Base-by-base conservation (phyloP, 768 basidiomycete genomes). In the Pisolithus orientalis region DNA sequence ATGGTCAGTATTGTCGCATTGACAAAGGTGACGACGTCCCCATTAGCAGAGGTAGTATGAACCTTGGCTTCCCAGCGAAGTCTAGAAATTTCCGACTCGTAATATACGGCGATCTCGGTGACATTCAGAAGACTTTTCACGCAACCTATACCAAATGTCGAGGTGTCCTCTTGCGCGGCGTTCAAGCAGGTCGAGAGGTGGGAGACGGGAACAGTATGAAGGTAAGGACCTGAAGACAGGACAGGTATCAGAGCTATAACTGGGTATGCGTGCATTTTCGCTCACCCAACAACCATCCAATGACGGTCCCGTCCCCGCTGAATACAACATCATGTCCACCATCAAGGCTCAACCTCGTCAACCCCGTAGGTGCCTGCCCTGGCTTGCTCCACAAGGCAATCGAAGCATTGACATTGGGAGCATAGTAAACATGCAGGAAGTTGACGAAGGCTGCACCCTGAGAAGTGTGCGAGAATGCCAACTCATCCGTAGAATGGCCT, bases 211-310 rank as follows among this genome's bases (percentile, higher is more conserved):
- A 87, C 56, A 0, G 76, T 80, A 56, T 87, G 87, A 21, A 86
- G 64, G 59, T 77, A 84, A 7, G 83, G 79, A 1, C 84, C 84
- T 85, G 53, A 40, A 16, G 9, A 32, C 0, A 37, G 9, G 28
- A 44, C 40, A 11, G 47, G 47, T 28, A 53, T 46, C 11, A 39
- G 24, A 10, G 38, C n/a, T 40, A 16, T 31, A 27, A 37, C 46
- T 24, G 45, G 34, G 10, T 39, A 55, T 25, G 29, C 10, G 10
- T 32, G 8, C 29, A 16, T 21, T 25, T 8, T 48, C 24, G 51
- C 73, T 43, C 62, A 85, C 87, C 87, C 29, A 89, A 73, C 66
- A 89, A 78, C 87, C 87, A 89, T 55, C 86, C 85, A 32, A 88
- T 51, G 31, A 71, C 80, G 50, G 74, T 78, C 16, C 87, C 86